phyloP scores from a whole-genome alignment of 306 rosid genomes.

The Luffa aegyptiaca region DNA sequence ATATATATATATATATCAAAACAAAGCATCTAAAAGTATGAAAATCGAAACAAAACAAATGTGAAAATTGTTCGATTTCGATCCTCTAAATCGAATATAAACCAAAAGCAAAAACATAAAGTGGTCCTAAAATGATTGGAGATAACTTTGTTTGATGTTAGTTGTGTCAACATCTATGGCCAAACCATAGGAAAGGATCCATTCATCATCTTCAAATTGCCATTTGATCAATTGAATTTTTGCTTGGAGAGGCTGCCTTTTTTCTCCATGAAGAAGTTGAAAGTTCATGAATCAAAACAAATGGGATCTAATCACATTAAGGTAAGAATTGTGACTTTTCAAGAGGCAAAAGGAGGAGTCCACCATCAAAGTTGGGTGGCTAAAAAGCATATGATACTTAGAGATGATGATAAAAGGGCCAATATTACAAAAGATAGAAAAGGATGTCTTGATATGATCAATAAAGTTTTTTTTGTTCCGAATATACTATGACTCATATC shows the following conservation, averaged over 20 bases:
- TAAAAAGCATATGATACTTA: conserved; percentile 3
- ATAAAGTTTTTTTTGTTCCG: not conserved
- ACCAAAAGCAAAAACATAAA: not conserved
- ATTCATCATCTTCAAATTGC: not conserved
- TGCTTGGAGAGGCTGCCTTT: not conserved
- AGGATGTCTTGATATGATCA: not conserved
- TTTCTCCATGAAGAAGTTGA: not conserved
- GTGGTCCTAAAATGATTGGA: conserved; percentile 5
- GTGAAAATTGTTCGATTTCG: not conserved
- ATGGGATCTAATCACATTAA: not conserved
- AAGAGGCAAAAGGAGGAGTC: not conserved
- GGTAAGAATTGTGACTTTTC: not conserved
- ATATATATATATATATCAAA: not conserved
- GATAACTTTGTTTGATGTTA: not conserved
- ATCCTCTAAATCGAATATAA: not conserved
- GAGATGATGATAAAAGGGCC: conserved; percentile 3
- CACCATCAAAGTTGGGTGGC: not conserved
- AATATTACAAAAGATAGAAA: not conserved
- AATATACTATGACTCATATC: not conserved
- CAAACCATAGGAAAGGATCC: not conserved
- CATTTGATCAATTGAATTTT: not conserved
- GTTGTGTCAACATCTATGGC: not conserved
- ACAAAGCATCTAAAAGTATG: not conserved
- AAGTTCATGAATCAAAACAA: not conserved
- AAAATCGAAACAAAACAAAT: not conserved